These are phyloP conservation scores for Pezicula carpinea DNA, from an alignment of 2,329 filamentous ascomycete species.

Conservation along the genomic window DNA sequence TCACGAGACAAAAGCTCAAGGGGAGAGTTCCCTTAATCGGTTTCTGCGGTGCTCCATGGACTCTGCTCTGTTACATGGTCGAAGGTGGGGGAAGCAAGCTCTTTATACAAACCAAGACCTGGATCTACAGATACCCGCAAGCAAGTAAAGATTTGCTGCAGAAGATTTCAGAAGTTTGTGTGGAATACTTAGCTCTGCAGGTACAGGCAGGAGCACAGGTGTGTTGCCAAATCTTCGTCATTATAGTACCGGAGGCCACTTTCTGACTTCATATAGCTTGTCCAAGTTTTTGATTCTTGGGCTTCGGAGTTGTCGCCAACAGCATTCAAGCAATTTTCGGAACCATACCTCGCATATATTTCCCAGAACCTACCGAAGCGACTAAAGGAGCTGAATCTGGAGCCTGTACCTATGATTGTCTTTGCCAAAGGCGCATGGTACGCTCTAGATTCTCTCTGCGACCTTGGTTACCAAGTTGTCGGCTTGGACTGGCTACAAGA, in stretches of 20 bases:
- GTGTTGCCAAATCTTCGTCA: conserved; percentile 15
- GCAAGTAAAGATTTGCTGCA: conserved; percentile 77
- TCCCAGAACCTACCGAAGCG: conserved; percentile 72
- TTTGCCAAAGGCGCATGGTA: conserved; percentile 99
- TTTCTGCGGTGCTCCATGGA: conserved; percentile 97
- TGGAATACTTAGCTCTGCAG: conserved; percentile 89
- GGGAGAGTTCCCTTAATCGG: conserved; percentile 91
- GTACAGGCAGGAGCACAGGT: conserved; percentile 90
- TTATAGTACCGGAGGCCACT: background rate
- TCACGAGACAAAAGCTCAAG: conserved; percentile 82
- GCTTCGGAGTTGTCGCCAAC: conserved; percentile 85
- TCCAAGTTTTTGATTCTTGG: conserved; percentile 99
- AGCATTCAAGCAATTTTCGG: conserved; percentile 77
- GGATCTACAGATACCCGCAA: conserved; percentile 85
- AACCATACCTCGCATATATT: conserved; percentile 84
- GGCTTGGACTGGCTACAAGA: conserved; percentile 95
- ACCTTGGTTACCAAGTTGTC: conserved; percentile 88
- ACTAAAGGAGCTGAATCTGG: conserved; percentile 68
- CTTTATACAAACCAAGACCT: conserved; percentile 91
- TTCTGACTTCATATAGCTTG: conserved; percentile 46
- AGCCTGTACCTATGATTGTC: conserved; percentile 90
- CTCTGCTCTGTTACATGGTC: conserved; percentile 97
- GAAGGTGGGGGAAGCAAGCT: conserved; percentile 95
- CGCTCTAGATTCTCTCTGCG: conserved; percentile 79
- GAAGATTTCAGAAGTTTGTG: conserved; percentile 91